Evolutionary conservation across 257 asterid genomes (phyloP).

Genomic region (Capsicum chinense): DNA sequence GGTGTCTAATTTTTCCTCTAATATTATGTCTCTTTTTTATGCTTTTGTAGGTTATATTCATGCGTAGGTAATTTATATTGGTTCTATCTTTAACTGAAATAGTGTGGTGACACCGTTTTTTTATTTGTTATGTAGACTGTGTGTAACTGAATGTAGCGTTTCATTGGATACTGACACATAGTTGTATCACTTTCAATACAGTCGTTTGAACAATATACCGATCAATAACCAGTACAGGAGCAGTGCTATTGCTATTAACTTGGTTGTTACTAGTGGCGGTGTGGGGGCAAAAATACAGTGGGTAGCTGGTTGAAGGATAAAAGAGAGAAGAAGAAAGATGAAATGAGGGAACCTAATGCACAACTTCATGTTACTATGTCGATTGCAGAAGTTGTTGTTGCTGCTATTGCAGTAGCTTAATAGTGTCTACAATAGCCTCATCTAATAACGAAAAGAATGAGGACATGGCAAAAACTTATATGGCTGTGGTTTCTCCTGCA

Average conservation of each 20-base stretch:
- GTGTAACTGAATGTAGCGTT: no score
- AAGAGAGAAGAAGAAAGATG: slow-evolving; percentile 94
- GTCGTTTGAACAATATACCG: slow-evolving; percentile 48
- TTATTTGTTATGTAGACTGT: not conserved
- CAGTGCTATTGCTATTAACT: slow-evolving; percentile 37
- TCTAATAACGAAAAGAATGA: no score
- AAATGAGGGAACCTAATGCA: slow-evolving; percentile 79
- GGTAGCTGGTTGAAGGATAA: slow-evolving; percentile 99
- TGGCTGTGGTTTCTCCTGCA: slow-evolving; percentile 98
- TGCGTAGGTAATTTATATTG: not conserved
- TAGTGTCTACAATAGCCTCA: slow-evolving; percentile 68
- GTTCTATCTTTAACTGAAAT: not conserved
- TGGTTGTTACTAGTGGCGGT: slow-evolving; percentile 29
- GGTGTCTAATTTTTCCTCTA: no score
- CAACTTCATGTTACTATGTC: slow-evolving; percentile 97
- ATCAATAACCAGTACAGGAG: slow-evolving; percentile 57
- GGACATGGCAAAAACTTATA: slow-evolving; percentile 54
- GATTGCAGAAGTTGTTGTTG: slow-evolving; percentile 92
- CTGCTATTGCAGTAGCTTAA: slow-evolving; percentile 75
- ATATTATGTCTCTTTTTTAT: no score
- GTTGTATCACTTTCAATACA: slow-evolving; percentile 46
- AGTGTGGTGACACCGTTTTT: not conserved
- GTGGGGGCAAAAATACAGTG: slow-evolving; percentile 83
- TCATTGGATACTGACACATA: slow-evolving; percentile 17
- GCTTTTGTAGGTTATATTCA: no score